Evolutionary conservation across 352 stramenopile species (phyloP).

Genomic region (Phytophthora pseudosyringae): DNA sequence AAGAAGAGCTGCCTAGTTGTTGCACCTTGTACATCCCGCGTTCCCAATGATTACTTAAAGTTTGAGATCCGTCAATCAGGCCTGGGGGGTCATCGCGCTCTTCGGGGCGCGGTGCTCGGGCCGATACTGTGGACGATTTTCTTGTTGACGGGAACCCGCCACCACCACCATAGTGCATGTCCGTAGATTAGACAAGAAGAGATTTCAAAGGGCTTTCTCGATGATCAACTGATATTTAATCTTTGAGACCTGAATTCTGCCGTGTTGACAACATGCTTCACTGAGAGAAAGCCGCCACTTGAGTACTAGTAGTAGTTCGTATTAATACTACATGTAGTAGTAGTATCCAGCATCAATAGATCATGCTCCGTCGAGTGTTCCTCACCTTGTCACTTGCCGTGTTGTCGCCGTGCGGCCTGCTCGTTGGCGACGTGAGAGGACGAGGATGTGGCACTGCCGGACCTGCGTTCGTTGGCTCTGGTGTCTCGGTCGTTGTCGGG

Average conservation of each 20-base stretch:
- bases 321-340: neutral
- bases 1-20: neutral
- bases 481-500: too few relatives aligned
- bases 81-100: conserved; percentile 37
- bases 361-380: conserved; percentile 23
- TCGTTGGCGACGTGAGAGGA: conserved; percentile 22
- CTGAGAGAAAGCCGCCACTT: conserved; percentile 64
- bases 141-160: conserved; percentile 68
- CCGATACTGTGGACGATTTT: conserved; percentile 75
- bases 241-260: conserved; percentile 81
- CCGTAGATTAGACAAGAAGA: neutral
- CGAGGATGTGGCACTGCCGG: neutral
- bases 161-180: neutral
- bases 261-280: conserved; percentile 65
- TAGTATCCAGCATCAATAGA: conserved; percentile 17
- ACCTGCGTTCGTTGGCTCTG: neutral
- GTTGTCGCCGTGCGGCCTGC: neutral
- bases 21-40: neutral
- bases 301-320: too few relatives aligned
- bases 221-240: conserved; percentile 90
- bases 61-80: conserved; percentile 86
- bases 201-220: conserved; percentile 37
- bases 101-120: conserved; percentile 28
- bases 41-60: conserved; percentile 85
- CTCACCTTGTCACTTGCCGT: neutral